Base-by-base conservation (phyloP, 2,329 filamentous ascomycete genomes). In the Ceratocystiopsis minuta region DNA sequence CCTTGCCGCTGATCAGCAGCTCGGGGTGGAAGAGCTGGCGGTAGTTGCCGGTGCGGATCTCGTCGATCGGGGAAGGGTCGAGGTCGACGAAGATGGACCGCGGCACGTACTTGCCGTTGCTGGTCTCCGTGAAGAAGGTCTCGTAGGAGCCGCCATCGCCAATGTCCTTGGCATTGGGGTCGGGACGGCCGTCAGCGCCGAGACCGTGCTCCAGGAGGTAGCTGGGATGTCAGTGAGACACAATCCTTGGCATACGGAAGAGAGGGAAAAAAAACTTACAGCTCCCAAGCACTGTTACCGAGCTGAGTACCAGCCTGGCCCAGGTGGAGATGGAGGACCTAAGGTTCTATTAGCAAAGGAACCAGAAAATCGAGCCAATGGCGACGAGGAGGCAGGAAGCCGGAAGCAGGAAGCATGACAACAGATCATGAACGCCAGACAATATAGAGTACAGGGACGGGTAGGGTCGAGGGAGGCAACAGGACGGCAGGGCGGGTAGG, bases 71-170 rank as follows among this genome's bases (percentile, higher is more conserved):
- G 43, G 77, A 80, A 42, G 78, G 75, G 62, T 81, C 77, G 50
- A 81, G 66, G 56, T 81, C 77, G 62, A 80, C 72, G 54, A 81
- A 81, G 63, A 81, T 68, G 54, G 77, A 76, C 48, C 77, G 74
- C 52, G 77, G 77, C 36, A 81, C 77, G 57, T 81, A 73, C 69
- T 81, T 81, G 57, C 77, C 77, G 53, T 60, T 67, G 64, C 68
- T 77, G 45, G 77, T 79, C 67, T 81, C 76, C 51, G 71, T 80
- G 64, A 81, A 81, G 66, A 81, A 81, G 50, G 77, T 80, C 63
- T 80, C 75, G 60, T 67, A 79, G 38, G 75, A 78, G 51, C 76
- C 76, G 42, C 63, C 65, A 44, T 80, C 75, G 51, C 64, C 67
- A 44, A 70, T 48, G 38, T 78, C 73, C 58, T 68, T 68, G 48